phyloP scores from a whole-genome alignment of 306 rosid species.

The Spatholobus suberectus region DNA sequence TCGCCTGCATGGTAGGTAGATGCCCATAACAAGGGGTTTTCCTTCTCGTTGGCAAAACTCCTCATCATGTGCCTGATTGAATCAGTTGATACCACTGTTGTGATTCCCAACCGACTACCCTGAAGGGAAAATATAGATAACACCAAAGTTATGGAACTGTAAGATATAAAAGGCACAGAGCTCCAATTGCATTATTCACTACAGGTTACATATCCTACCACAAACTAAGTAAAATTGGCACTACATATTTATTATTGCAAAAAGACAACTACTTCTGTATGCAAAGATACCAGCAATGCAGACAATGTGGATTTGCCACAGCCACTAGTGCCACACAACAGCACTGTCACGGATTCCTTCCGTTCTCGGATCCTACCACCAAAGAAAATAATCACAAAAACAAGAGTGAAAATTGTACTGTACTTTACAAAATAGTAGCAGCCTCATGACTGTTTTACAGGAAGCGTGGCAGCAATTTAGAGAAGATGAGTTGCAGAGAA shows the following conservation, averaged over 20 bases:
- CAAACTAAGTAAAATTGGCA: slow-evolving; percentile 32
- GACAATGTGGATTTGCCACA: slow-evolving; percentile 94
- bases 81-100: slow-evolving; percentile 84
- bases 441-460: too few species aligned
- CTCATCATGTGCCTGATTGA: slow-evolving; percentile 95
- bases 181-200: slow-evolving; percentile 7
- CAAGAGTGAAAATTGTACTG: background rate
- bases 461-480: background rate
- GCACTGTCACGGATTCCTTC: slow-evolving; percentile 84
- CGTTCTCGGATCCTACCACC: slow-evolving; percentile 78
- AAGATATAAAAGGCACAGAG: background rate
- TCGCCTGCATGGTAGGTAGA: slow-evolving; percentile 95
- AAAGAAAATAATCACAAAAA: background rate
- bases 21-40: slow-evolving; percentile 85
- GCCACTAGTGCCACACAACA: slow-evolving; percentile 94
- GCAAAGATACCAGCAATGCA: slow-evolving; percentile 76
- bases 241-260: slow-evolving; percentile 21
- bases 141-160: slow-evolving; percentile 9
- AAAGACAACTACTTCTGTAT: slow-evolving; percentile 16
- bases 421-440: background rate
- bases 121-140: slow-evolving; percentile 40
- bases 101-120: slow-evolving; percentile 88
- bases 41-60: slow-evolving; percentile 79
- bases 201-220: slow-evolving; percentile 17
- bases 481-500: background rate